Evolutionary conservation across 2,329 filamentous ascomycete genomes (phyloP).

Genomic region (Clonostachys rhizophaga): DNA sequence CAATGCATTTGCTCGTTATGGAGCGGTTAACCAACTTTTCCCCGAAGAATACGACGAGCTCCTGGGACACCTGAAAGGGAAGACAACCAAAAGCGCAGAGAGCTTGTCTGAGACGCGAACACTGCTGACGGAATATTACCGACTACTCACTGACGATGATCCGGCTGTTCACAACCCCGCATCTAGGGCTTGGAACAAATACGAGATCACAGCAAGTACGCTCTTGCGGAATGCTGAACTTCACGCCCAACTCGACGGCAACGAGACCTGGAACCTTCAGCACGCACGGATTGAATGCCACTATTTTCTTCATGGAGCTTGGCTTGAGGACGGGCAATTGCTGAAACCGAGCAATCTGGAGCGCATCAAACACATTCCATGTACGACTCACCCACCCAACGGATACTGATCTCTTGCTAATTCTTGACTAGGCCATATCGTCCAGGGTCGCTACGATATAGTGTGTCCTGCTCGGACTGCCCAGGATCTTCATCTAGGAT

Average conservation of each 20-base stretch:
- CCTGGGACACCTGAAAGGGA: not conserved
- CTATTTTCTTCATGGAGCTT: not conserved
- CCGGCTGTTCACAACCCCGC: not conserved
- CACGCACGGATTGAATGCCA: not conserved
- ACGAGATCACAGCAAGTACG: not conserved
- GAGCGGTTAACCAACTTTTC: not conserved
- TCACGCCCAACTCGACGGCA: no score
- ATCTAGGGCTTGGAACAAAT: not conserved
- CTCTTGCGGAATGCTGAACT: not conserved
- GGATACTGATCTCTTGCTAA: not conserved
- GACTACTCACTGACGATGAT: not conserved
- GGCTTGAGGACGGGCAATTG: not conserved
- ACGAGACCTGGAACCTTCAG: not conserved
- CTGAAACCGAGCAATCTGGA: not conserved
- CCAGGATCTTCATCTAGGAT: not conserved
- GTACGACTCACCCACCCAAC: not conserved
- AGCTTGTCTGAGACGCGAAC: not conserved
- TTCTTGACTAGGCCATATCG: not conserved
- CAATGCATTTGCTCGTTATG: not conserved
- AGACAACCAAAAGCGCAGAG: not conserved
- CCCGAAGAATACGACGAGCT: not conserved
- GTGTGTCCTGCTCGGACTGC: not conserved
- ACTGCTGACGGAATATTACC: not conserved
- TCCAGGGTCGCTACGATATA: constrained; percentile 1
- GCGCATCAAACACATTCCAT: not conserved